Evolutionary conservation across 352 stramenopile species (phyloP).

Genomic region (Globisporangium spinosum): DNA sequence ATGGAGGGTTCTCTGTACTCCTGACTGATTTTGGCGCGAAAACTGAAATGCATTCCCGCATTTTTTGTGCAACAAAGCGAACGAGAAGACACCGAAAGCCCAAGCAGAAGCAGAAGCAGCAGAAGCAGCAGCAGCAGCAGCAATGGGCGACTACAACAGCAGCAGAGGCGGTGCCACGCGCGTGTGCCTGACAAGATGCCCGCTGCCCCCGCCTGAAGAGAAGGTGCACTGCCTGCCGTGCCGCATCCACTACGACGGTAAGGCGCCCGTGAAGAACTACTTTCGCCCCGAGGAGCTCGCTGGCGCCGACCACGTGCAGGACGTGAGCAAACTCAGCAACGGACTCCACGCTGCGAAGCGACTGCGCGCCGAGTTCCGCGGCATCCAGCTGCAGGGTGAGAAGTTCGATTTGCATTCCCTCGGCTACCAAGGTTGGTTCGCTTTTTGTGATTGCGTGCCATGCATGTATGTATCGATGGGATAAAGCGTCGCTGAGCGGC

Average conservation of each 20-base stretch:
- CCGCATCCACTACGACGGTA: conserved; percentile 62
- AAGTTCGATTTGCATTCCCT: conserved; percentile 36
- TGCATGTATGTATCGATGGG: background rate
- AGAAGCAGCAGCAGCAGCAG: background rate
- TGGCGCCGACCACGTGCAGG: conserved; percentile 20
- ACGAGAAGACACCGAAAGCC: background rate
- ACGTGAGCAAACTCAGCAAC: conserved; percentile 26
- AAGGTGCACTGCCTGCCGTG: conserved; percentile 75
- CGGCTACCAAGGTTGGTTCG: conserved; percentile 44
- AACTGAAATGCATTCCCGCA: background rate
- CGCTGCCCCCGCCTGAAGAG: conserved; percentile 47
- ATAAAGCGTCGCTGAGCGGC: background rate
- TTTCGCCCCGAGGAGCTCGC: conserved; percentile 50
- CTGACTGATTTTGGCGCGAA: background rate
- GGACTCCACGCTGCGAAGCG: conserved; percentile 18
- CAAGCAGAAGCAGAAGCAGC: background rate
- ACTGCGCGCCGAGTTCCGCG: conserved; percentile 57
- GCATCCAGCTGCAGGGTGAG: conserved; percentile 58
- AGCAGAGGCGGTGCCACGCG: conserved; percentile 14
- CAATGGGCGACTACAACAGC: background rate
- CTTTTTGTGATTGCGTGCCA: background rate
- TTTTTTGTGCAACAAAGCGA: conserved; percentile 1
- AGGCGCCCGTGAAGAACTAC: conserved; percentile 67
- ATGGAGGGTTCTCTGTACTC: background rate
- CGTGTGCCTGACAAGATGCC: conserved; percentile 76